A percentile compares a stretch with the other conserved stretches of the same genome.
Conservation (phyloP, 1,139 yeast genomes). For the Yamadazyma kanchanaburiensis region DNA sequence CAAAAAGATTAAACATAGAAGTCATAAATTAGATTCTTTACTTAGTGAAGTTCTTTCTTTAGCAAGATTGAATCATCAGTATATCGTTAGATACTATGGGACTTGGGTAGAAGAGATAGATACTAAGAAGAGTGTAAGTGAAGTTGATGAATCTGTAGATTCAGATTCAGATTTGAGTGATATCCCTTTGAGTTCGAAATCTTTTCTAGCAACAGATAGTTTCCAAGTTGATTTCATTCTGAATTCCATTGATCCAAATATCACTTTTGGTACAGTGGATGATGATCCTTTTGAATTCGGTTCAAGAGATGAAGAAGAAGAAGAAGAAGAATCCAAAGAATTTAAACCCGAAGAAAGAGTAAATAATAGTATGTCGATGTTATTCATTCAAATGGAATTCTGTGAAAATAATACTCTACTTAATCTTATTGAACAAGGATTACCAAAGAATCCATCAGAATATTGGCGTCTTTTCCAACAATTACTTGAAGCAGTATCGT, state of each 20-base stretch:
- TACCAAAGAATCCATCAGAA: conserved; percentile 69
- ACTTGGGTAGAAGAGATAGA: conserved; percentile 88
- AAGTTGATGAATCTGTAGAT: conserved; percentile 4
- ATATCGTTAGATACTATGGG: conserved; percentile 92
- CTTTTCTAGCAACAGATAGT: conserved; percentile 30
- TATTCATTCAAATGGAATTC: conserved; percentile 95
- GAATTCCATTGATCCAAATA: conserved; percentile 57
- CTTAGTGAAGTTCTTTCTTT: conserved; percentile 88
- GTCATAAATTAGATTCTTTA: conserved; percentile 73
- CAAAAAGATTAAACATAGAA: conserved; percentile 82
- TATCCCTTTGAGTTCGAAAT: conserved; percentile 21
- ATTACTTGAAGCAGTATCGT: conserved; percentile 83
- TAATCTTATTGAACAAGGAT: conserved; percentile 77
- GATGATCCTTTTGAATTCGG: conserved; percentile 28
- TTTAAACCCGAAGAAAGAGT: background rate
- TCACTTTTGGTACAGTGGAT: conserved; percentile 44
- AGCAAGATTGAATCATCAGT: conserved; percentile 90
- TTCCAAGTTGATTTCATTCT: conserved; percentile 64
- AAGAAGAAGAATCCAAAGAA: conserved; percentile 3
- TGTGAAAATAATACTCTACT: conserved; percentile 90
- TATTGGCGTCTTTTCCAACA: conserved; percentile 91
- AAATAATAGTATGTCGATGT: conserved; percentile 34
- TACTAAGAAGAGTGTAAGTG: conserved; percentile 15
- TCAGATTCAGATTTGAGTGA: conserved; percentile 19
- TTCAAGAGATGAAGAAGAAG: conserved; percentile 8